phyloP scores from a whole-genome alignment of 495 filamentous ascomycete genomes.

The Sphaerosporella brunnea region DNA sequence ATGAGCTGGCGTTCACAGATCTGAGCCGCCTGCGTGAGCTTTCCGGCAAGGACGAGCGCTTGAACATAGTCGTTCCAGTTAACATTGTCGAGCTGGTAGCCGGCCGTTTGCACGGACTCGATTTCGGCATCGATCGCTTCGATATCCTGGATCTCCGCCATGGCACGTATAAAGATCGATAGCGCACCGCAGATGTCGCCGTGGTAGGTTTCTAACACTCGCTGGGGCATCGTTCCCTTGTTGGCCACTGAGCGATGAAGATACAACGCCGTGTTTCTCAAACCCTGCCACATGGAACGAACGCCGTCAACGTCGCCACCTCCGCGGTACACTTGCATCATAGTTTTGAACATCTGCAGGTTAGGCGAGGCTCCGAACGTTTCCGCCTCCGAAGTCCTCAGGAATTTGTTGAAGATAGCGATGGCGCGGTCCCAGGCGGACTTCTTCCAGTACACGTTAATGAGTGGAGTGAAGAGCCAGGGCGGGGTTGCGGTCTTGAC shows the following conservation, averaged over 20 bases:
- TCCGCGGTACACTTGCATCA: slow-evolving; percentile 22
- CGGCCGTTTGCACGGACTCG: slow-evolving; percentile 10
- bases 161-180: slow-evolving; percentile 18
- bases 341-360: slow-evolving; percentile 20
- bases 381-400: slow-evolving; percentile 10
- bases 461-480: slow-evolving; percentile 25
- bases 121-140: slow-evolving; percentile 7
- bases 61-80: slow-evolving; percentile 25
- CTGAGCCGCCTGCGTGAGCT: slow-evolving; percentile 12
- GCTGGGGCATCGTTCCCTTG: neutral
- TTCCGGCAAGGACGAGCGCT: slow-evolving; percentile 11
- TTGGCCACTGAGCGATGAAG: slow-evolving; percentile 6
- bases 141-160: slow-evolving; percentile 10
- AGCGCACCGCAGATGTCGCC: slow-evolving; percentile 14
- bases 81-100: slow-evolving; percentile 24
- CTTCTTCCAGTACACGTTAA: slow-evolving; percentile 22
- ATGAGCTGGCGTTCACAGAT: slow-evolving; percentile 22
- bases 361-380: slow-evolving; percentile 12
- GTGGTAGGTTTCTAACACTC: slow-evolving; percentile 9
- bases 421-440: slow-evolving; percentile 7
- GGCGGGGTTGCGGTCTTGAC: slow-evolving; percentile 23
- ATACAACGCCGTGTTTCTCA: neutral
- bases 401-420: slow-evolving; percentile 14
- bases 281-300: slow-evolving; percentile 10
- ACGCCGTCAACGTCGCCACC: slow-evolving; percentile 15